Percentiles rank a stretch among this genome's conserved stretches.
phyloP scores from a whole-genome alignment of 1,284 basidiomycete genomes.

The Cryptococcus floricola region DNA sequence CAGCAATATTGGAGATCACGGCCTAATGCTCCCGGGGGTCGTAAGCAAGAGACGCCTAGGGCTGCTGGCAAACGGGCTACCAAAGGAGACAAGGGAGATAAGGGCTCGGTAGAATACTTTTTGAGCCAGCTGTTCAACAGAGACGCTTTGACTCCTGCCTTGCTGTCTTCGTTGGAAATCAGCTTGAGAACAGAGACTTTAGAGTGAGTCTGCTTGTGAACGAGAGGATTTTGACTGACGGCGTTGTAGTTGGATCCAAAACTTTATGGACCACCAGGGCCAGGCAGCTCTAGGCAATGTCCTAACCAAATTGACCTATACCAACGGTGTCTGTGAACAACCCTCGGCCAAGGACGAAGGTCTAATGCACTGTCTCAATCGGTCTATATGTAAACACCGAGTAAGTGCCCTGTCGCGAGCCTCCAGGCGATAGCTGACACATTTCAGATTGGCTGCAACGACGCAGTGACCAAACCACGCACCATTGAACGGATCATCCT shows the following conservation, averaged over 20 bases:
- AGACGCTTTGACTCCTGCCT: slow-evolving; percentile 28
- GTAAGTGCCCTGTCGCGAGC: slow-evolving; percentile 65
- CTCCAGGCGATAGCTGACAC: slow-evolving; percentile 67
- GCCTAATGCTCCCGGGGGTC: slow-evolving; percentile 60
- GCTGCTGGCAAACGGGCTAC: slow-evolving; percentile 48
- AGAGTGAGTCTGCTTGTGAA: slow-evolving; percentile 55
- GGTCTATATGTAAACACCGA: neutral
- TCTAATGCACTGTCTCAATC: neutral
- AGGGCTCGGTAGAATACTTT: slow-evolving; percentile 68
- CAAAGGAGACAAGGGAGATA: slow-evolving; percentile 43
- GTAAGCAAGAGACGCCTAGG: slow-evolving; percentile 66
- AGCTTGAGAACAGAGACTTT: slow-evolving; percentile 71
- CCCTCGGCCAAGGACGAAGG: slow-evolving; percentile 1
- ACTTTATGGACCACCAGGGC: slow-evolving; percentile 73
- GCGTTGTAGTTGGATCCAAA: slow-evolving; percentile 67
- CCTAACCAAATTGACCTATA: slow-evolving; percentile 50
- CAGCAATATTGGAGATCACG: slow-evolving; percentile 44
- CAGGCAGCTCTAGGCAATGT: slow-evolving; percentile 80
- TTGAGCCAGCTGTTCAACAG: slow-evolving; percentile 37
- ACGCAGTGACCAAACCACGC: slow-evolving; percentile 71
- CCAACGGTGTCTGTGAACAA: neutral
- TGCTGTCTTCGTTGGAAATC: slow-evolving; percentile 34
- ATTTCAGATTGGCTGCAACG: slow-evolving; percentile 64
- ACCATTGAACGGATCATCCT: slow-evolving; percentile 79
- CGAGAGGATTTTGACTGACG: neutral